These are phyloP conservation scores for Monosporozyma yasuniensis DNA, from an alignment of 805 yeast genomes.

Conservation along the genomic window DNA sequence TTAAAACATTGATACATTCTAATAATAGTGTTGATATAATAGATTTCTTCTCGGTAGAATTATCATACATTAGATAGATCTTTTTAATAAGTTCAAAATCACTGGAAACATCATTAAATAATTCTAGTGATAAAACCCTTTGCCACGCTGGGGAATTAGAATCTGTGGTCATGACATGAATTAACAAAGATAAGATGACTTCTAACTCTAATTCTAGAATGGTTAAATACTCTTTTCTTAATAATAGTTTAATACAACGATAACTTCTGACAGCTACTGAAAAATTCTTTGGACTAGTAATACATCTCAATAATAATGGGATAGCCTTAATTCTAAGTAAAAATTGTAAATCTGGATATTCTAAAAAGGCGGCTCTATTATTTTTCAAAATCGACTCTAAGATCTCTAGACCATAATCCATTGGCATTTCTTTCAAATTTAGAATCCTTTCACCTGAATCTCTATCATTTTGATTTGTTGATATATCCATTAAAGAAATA, in stretches of 20 bases:
- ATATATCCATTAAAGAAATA: slow-evolving; percentile 39
- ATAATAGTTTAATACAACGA: slow-evolving; percentile 55
- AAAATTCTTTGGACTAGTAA: slow-evolving; percentile 47
- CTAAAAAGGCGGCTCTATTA: slow-evolving; percentile 46
- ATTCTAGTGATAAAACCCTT: slow-evolving; percentile 61
- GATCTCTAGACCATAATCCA: slow-evolving; percentile 70
- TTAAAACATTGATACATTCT: slow-evolving; percentile 33
- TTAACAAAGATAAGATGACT: slow-evolving; percentile 64
- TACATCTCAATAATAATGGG: slow-evolving; percentile 63
- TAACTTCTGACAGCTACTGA: slow-evolving; percentile 67
- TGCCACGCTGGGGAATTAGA: slow-evolving; percentile 61
- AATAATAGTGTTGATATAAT: slow-evolving; percentile 49
- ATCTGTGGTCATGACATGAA: slow-evolving; percentile 57
- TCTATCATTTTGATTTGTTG: slow-evolving; percentile 3
- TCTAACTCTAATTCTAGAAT: slow-evolving; percentile 70
- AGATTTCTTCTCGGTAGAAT: slow-evolving; percentile 44
- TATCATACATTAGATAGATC: slow-evolving; percentile 58
- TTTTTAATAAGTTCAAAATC: slow-evolving; percentile 45
- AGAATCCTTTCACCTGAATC: slow-evolving; percentile 19
- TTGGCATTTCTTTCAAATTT: slow-evolving; percentile 43
- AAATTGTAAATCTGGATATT: slow-evolving; percentile 56
- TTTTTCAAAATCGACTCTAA: slow-evolving; percentile 68
- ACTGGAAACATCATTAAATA: slow-evolving; percentile 49
- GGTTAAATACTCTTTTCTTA: slow-evolving; percentile 48
- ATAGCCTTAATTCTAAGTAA: slow-evolving; percentile 59